Percentiles rank a stretch among this genome's conserved stretches.
Evolutionary conservation across 805 yeast genomes (phyloP).

Genomic region (Phaffomyces thermotolerans): DNA sequence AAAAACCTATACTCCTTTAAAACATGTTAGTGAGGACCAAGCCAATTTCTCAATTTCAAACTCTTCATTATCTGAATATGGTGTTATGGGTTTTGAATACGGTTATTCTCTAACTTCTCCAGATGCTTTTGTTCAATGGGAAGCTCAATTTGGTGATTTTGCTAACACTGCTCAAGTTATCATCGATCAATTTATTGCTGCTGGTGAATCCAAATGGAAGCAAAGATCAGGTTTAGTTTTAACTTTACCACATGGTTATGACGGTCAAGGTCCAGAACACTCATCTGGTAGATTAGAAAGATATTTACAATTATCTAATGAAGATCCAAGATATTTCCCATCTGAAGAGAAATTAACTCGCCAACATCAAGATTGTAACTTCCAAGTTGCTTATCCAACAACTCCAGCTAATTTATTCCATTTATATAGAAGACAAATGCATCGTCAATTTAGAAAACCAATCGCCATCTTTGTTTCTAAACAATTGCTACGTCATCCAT

Average conservation of each 20-base stretch:
- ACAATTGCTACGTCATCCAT: conserved; percentile 91
- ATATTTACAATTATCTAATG: conserved; percentile 91
- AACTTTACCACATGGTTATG: conserved; percentile 98
- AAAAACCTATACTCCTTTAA: conserved; percentile 76
- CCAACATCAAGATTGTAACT: conserved; percentile 98
- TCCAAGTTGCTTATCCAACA: conserved; percentile 97
- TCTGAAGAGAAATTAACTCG: conserved; percentile 79
- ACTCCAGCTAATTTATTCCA: conserved; percentile 98
- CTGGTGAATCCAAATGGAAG: conserved; percentile 98
- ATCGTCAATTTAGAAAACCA: conserved; percentile 96
- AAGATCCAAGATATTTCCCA: conserved; percentile 94
- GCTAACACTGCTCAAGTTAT: conserved; percentile 99
- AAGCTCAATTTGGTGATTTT: conserved; percentile 99
- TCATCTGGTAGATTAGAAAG: conserved; percentile 97
- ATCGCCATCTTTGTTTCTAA: conserved; percentile 84
- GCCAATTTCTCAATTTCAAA: conserved; percentile 84
- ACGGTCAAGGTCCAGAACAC: conserved; percentile 99
- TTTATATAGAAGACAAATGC: conserved; percentile 96
- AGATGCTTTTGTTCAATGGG: conserved; percentile 96
- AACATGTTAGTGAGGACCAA: conserved; percentile 70
- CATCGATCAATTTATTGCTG: conserved; percentile 91
- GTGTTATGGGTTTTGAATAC: conserved; percentile 98
- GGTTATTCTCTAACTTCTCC: conserved; percentile 98
- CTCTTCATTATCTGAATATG: conserved; percentile 96
- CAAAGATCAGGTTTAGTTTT: conserved; percentile 96